Evolutionary conservation across 2,329 filamentous ascomycete genomes (phyloP).

Genomic region (Fusarium sp.): DNA sequence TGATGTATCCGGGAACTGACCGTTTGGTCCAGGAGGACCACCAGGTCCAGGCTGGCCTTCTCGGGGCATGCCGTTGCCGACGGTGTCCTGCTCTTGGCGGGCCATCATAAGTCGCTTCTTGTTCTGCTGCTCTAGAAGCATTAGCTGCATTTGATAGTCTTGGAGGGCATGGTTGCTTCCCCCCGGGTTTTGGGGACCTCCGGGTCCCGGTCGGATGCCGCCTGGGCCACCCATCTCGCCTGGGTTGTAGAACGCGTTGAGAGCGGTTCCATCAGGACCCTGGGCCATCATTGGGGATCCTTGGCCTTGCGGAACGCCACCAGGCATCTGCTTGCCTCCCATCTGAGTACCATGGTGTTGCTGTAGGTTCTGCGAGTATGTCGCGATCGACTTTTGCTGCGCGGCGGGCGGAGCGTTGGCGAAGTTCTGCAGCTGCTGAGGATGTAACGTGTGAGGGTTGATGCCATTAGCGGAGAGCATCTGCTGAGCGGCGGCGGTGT

Average conservation of each 20-base stretch:
- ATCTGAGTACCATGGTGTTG: constrained; percentile 87
- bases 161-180: constrained; percentile 84
- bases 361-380: constrained; percentile 87
- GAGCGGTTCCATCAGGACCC: constrained; percentile 74
- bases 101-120: constrained; percentile 90
- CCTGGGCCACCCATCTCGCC: constrained; percentile 70
- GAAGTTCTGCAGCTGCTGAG: constrained; percentile 80
- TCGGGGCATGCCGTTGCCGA: constrained; percentile 62
- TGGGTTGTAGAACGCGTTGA: constrained; percentile 75
- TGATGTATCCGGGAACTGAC: constrained; percentile 78
- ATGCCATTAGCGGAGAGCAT: constrained; percentile 79
- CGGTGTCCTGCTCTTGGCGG: constrained; percentile 80
- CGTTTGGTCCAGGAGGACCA: constrained; percentile 69
- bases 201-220: constrained; percentile 71
- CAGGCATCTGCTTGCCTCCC: constrained; percentile 85
- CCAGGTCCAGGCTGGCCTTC: constrained; percentile 69
- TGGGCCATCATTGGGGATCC: constrained; percentile 86
- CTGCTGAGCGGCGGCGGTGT: constrained; percentile 68
- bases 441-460: constrained; percentile 79
- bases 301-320: constrained; percentile 80
- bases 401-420: constrained; percentile 69
- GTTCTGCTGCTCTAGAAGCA: constrained; percentile 89
- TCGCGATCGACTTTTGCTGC: constrained; percentile 87
- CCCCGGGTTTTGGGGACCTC: constrained; percentile 62
- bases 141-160: constrained; percentile 91